phyloP scores from a whole-genome alignment of 139 green algal genomes.

The Picochlorum costavermella region DNA sequence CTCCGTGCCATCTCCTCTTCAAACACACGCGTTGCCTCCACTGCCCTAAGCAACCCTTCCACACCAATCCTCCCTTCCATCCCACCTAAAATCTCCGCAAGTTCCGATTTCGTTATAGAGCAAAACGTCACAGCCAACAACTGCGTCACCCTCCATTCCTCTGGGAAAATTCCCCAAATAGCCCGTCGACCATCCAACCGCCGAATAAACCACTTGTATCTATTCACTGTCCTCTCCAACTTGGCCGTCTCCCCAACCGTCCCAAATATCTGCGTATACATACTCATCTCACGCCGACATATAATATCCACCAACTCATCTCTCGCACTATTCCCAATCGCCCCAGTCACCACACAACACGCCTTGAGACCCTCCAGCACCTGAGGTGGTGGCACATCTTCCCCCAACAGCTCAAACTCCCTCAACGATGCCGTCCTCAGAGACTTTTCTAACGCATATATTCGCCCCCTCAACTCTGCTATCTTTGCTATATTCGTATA shows the following conservation, averaged over 20 bases:
- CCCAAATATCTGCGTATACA: constrained; percentile 81
- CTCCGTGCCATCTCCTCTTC: constrained; percentile 81
- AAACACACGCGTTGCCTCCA: constrained; percentile 94
- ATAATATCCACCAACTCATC: constrained; percentile 86
- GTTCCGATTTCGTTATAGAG: constrained; percentile 84
- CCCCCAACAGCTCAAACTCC: constrained; percentile 69
- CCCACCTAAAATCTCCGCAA: constrained; percentile 70
- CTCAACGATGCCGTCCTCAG: constrained; percentile 34
- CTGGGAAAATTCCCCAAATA: constrained; percentile 86
- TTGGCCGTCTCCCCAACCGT: constrained; percentile 60
- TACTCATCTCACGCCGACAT: constrained; percentile 75
- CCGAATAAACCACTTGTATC: constrained; percentile 74
- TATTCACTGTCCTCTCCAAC: constrained; percentile 80
- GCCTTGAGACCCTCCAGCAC: constrained; percentile 74
- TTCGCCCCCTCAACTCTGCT: constrained; percentile 52
- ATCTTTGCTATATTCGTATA: constrained; percentile 83
- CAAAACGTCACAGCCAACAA: constrained; percentile 91
- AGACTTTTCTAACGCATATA: constrained; percentile 44
- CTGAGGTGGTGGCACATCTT: constrained; percentile 48
- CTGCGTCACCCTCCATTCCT: constrained; percentile 76
- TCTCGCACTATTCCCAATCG: constrained; percentile 67
- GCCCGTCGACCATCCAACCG: constrained; percentile 34
- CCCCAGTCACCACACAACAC: constrained; percentile 86
- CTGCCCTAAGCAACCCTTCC: constrained; percentile 69
- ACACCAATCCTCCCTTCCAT: constrained; percentile 54